Base-by-base conservation (phyloP, 371 early-diverging fungal species). In the Circinella umbellata region DNA sequence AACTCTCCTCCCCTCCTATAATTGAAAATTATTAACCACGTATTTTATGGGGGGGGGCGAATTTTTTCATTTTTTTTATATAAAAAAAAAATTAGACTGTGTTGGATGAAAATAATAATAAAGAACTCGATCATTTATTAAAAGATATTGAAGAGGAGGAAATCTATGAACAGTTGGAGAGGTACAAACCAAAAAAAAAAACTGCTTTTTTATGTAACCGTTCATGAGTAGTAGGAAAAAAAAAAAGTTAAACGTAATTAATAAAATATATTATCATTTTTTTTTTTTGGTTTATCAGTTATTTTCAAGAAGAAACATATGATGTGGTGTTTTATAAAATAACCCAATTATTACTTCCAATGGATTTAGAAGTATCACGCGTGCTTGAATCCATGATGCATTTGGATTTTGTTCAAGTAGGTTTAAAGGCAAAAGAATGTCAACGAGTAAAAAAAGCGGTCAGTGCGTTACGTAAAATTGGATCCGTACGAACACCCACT, bases 271-370 rank as follows among this genome's bases (percentile, higher is more conserved):
- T n/a, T n/a, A n/a, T n/a, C n/a, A 37, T 60, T 11, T 42, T 42
- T 42, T 42, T 42, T 42, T 11, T 11, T 11, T 11, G 10, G 6
- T 6, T 39, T 39, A 6, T 39, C 64, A 84, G 82, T 54, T 75
- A 85, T 64, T 69, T 88, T 15, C 84, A 86, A 87, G 87, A 88
- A 60, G 74, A 80, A 18, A 86, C 82, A 3, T 88, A 88, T 54
- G 88, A 88, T 63, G 82, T 87, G 42, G 80, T 82, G 1, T 88
- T 88, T 63, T 88, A 86, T 75, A 84, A 80, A 53, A 80, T 88
- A 66, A 81, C 85, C 0, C 78, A 80, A 42, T 62, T 80, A 17
- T 60, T 81, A 38, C 77, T 81, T 15, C 61, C 68, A 0, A 67
- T 77, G 34, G 88, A 88, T 53, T 66, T 72, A 66, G 71, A 78